Percentiles rank a stretch among this genome's conserved stretches.
These are phyloP conservation scores for Petunia axillaris DNA, from an alignment of 257 asterid genomes.

Conservation along the genomic window DNA sequence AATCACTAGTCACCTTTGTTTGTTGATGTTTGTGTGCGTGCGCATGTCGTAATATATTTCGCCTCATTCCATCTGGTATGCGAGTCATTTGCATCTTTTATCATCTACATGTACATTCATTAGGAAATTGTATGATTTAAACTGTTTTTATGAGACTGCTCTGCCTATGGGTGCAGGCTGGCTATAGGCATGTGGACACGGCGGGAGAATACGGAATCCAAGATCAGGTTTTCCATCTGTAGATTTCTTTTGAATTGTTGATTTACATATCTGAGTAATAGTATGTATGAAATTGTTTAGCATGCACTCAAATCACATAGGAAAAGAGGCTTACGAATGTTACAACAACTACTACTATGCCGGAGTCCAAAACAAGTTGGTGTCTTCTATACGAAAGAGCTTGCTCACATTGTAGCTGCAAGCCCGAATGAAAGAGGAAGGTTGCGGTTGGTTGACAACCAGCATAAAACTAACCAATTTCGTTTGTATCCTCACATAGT, in stretches of 20 bases:
- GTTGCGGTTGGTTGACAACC: no score
- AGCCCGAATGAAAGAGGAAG: no score
- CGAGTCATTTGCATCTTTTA: not conserved
- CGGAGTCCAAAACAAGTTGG: no score
- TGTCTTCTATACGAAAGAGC: no score
- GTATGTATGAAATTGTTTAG: not conserved
- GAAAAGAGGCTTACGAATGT: not conserved
- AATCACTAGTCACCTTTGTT: not conserved
- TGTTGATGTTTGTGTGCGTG: not conserved
- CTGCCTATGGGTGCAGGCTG: conserved; percentile 49
- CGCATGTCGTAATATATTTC: not conserved
- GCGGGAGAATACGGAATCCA: conserved; percentile 66
- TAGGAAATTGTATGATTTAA: not conserved
- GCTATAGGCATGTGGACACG: conserved; percentile 75
- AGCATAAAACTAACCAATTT: no score
- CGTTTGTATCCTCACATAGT: not conserved
- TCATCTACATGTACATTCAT: not conserved
- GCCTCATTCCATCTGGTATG: not conserved
- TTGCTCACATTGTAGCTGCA: no score
- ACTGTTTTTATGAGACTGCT: not conserved
- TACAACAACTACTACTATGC: no score
- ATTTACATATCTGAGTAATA: not conserved
- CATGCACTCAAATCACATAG: not conserved
- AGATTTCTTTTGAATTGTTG: no score
- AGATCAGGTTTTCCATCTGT: conserved; percentile 38